These are phyloP conservation scores for Actinidia chinensis DNA, from an alignment of 179 eudicot genomes.

Conservation along the genomic window DNA sequence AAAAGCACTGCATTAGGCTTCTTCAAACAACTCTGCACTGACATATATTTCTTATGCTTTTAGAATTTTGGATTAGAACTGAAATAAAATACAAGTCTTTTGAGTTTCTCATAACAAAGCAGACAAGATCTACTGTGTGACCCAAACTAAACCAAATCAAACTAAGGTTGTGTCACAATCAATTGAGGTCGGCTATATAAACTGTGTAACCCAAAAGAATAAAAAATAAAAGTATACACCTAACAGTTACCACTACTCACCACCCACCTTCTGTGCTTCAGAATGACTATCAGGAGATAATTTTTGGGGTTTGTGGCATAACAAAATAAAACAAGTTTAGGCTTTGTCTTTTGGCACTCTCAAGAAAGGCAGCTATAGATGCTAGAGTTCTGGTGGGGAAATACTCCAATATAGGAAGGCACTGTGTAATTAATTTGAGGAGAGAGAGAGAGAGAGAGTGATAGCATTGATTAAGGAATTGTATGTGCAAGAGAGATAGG, in stretches of 20 bases:
- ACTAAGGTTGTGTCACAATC: no score
- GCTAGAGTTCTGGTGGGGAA: constrained; percentile 32
- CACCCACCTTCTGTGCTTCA: constrained; percentile 19
- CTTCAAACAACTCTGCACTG: neutral
- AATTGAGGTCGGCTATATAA: no score
- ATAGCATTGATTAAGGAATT: constrained; percentile 10
- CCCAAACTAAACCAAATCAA: no score
- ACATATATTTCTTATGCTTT: no score
- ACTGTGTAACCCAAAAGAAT: neutral
- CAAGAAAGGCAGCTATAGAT: constrained; percentile 35
- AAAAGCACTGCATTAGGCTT: neutral
- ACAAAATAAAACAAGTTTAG: neutral
- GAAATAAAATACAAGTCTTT: neutral
- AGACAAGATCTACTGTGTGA: constrained; percentile 16
- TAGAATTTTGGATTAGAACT: no score
- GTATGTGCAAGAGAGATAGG: constrained; percentile 6
- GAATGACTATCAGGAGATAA: no score
- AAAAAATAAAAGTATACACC: neutral
- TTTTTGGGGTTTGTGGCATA: constrained; percentile 22
- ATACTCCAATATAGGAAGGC: constrained; percentile 21
- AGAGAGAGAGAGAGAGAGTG: constrained; percentile 7
- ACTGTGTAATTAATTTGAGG: constrained; percentile 20
- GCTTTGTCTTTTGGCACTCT: constrained; percentile 38
- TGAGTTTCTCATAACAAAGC: constrained; percentile 3
- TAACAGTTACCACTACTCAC: constrained; percentile 13